Evolutionary conservation across 2,329 filamentous ascomycete genomes (phyloP).

Genomic region (Berkeleyomyces rouxiae): DNA sequence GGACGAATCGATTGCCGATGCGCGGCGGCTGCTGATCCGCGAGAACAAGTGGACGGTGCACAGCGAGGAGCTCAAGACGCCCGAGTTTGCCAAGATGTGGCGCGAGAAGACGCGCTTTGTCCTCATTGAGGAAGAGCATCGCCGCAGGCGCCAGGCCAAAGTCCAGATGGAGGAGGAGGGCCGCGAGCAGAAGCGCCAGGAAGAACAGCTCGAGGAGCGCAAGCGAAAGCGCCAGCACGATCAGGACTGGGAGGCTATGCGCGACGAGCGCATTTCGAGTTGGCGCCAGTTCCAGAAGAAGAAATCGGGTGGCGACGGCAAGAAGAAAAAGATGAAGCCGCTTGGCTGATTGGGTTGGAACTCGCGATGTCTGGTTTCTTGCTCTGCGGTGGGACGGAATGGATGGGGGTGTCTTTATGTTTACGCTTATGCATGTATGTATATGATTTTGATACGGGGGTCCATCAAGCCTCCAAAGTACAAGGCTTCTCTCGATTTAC

Average conservation of each 20-base stretch:
- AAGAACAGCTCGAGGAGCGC: slow-evolving; percentile 65
- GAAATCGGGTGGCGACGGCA: slow-evolving; percentile 42
- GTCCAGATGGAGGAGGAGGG: slow-evolving; percentile 95
- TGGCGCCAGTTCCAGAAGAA: slow-evolving; percentile 87
- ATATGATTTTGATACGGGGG: slow-evolving; percentile 4
- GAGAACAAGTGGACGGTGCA: slow-evolving; percentile 89
- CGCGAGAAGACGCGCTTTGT: slow-evolving; percentile 78
- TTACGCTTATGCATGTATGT: not conserved
- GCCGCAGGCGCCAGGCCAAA: slow-evolving; percentile 70
- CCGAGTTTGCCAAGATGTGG: slow-evolving; percentile 73
- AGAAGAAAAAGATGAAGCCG: slow-evolving; percentile 55
- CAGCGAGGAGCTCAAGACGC: slow-evolving; percentile 69
- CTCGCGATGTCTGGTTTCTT: not conserved
- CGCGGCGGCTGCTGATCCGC: slow-evolving; percentile 83
- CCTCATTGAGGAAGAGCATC: slow-evolving; percentile 80
- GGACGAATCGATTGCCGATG: slow-evolving; percentile 91
- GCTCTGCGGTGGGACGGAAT: not conserved
- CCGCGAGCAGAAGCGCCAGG: slow-evolving; percentile 66
- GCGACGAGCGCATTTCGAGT: slow-evolving; percentile 80
- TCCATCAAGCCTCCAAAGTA: not conserved
- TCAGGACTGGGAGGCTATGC: slow-evolving; percentile 83
- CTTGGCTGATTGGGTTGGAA: slow-evolving; percentile 29
- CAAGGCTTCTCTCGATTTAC: not conserved
- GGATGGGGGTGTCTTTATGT: not conserved
- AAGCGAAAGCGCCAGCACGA: slow-evolving; percentile 86